phyloP scores from a whole-genome alignment of 2,329 filamentous ascomycete species.

The Scopulariopsis brevicaulis region DNA sequence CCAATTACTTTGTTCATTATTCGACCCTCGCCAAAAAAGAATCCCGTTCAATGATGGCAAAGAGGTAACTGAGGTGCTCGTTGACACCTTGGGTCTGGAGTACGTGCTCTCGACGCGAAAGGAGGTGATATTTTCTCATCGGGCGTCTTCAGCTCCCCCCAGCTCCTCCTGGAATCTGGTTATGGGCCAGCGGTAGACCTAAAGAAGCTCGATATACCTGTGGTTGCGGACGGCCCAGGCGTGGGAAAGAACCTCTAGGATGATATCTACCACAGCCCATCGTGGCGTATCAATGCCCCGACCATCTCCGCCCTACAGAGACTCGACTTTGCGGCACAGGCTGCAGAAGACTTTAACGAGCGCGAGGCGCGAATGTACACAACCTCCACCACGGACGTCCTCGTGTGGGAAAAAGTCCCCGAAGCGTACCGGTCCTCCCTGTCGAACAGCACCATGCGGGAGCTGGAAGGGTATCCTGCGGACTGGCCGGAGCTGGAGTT shows the following conservation, averaged over 20 bases:
- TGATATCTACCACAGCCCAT: not conserved
- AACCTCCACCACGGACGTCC: constrained; percentile 11
- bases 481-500: constrained; percentile 12
- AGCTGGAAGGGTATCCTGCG: constrained; percentile 6
- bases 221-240: constrained; percentile 43
- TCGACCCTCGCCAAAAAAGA: constrained; percentile 28
- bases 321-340: not conserved
- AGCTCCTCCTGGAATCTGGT: constrained; percentile 23
- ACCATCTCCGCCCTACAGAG: not conserved
- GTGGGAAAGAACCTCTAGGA: constrained; percentile 58
- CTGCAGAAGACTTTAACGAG: not conserved
- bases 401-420: constrained; percentile 15
- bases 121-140: constrained; percentile 9
- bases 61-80: constrained; percentile 26
- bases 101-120: constrained; percentile 9
- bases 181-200: constrained; percentile 20
- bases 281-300: not conserved
- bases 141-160: constrained; percentile 22
- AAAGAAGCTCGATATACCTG: constrained; percentile 27
- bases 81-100: constrained; percentile 12
- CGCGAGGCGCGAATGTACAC: not conserved
- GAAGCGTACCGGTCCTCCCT: constrained; percentile 8
- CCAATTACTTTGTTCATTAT: constrained; percentile 25
- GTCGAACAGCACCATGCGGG: constrained; percentile 8
- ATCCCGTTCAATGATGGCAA: constrained; percentile 28